Conservation (phyloP, 139 green algal species). For the Auxenochlorella pyrenoidosa region DNA sequence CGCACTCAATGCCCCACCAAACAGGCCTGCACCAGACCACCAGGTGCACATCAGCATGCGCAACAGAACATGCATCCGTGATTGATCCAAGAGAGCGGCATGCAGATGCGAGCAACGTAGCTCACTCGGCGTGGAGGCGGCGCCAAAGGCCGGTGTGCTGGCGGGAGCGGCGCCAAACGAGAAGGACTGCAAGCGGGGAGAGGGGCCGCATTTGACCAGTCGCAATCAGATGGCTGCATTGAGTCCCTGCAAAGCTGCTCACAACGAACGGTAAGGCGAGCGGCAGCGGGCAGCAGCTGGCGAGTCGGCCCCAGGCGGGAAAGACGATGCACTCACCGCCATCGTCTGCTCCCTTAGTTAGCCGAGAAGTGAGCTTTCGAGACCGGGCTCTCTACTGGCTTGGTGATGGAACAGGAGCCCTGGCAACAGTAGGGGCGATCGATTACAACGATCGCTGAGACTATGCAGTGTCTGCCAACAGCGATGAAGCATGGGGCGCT, state of each 20-base stretch:
- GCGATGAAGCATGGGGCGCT: too few relatives aligned
- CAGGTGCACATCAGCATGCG: background rate
- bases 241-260: too few relatives aligned
- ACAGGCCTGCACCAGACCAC: slow-evolving; percentile 25
- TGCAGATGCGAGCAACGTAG: background rate
- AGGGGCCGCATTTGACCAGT: too few relatives aligned
- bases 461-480: too few relatives aligned
- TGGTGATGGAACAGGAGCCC: too few relatives aligned
- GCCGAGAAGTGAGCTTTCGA: too few relatives aligned
- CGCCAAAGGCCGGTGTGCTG: slow-evolving; percentile 44
- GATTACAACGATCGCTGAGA: too few relatives aligned
- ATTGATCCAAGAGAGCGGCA: background rate
- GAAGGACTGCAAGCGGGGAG: slow-evolving; percentile 20
- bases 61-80: too few relatives aligned
- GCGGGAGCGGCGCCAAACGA: slow-evolving; percentile 37
- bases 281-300: background rate
- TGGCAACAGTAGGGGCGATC: too few relatives aligned
- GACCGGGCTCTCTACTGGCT: too few relatives aligned
- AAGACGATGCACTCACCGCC: too few relatives aligned
- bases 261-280: background rate
- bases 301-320: background rate
- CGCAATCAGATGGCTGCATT: background rate
- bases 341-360: too few relatives aligned
- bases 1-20: slow-evolving; percentile 31
- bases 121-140: slow-evolving; percentile 13